Evolutionary conservation across 805 yeast species (phyloP).

Genomic region (Wickerhamomyces alni): DNA sequence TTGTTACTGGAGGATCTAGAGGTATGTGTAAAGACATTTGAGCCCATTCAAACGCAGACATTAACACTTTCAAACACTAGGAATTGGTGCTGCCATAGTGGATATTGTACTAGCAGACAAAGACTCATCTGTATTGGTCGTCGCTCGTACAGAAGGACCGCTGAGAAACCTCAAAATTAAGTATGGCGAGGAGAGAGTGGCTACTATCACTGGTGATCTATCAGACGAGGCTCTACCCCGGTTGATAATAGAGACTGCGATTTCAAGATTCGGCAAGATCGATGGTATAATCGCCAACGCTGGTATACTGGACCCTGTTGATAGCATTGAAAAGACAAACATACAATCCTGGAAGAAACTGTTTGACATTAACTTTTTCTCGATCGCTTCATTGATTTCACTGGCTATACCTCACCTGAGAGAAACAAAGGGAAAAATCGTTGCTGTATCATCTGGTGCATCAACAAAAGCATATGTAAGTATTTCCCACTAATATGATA

Average conservation of each 20-base stretch:
- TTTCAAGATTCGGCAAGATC: constrained; percentile 46
- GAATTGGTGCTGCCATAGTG: constrained; percentile 80
- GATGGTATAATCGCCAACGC: constrained; percentile 74
- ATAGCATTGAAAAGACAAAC: constrained; percentile 44
- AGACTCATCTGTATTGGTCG: constrained; percentile 49
- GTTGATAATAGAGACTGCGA: constrained; percentile 38
- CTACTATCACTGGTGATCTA: constrained; percentile 56
- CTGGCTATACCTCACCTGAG: constrained; percentile 53
- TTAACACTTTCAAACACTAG: constrained; percentile 23
- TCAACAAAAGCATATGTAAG: constrained; percentile 46
- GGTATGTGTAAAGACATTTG: constrained; percentile 28
- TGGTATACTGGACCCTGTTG: constrained; percentile 78
- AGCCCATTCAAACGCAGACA: background rate
- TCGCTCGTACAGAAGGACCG: constrained; percentile 59
- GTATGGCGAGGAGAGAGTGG: constrained; percentile 45
- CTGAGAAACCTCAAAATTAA: constrained; percentile 36
- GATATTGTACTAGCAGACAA: constrained; percentile 35
- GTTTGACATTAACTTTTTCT: constrained; percentile 74
- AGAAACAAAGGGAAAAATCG: constrained; percentile 49
- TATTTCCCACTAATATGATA: constrained; percentile 11
- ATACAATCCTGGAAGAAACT: constrained; percentile 53
- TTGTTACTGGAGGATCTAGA: constrained; percentile 61
- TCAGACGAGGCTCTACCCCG: constrained; percentile 33
- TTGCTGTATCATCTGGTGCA: constrained; percentile 92
- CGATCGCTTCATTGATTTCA: constrained; percentile 56